Evolutionary conservation across 306 rosid genomes (phyloP), one percentile per base, ranked within the genome.

Genomic region (Quercus agrifolia): DNA sequence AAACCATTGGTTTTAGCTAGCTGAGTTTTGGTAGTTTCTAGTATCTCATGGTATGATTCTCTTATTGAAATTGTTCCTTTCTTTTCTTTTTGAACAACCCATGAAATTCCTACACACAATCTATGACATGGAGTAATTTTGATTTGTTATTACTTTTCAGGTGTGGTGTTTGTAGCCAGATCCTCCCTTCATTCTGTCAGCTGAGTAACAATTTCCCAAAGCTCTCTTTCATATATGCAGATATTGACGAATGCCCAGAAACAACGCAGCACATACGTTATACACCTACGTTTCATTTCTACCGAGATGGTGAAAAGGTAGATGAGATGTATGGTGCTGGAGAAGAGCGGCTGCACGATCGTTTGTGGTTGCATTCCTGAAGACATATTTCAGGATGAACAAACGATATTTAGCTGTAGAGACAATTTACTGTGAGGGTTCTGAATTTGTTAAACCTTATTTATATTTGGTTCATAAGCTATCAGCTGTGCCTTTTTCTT

Each of bases 191-290:
- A 28, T 91, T 91, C 83, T 90, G 93, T 77, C 79, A 72, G 71
- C 84, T 94, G 82, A 92, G 97, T 83, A 85, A 91, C 76, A 61
- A 87, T 28, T 92, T 92, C 80, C 97, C 93, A 0, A 89, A 87
- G 87, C 83, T 92, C 57, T 86, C 89, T 11, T 94, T 92, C 78
- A 28, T 92, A 78, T 92, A 94, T 23, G 88, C 93, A 14, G 97
- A 94, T 64, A 93, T 91, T 66, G 98, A 93, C 80, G 97, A 91
- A 75, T 93, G 95, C 61, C 98, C 98, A 0, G 95, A 91, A 85
- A 91, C 98, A 33, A 93, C 98, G 69, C 92, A 83, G 71, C 92
- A 89, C 74, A 91, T 93, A 72, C 89, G 95, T 28, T 93, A 93
- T 75, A 93, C 97, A 18, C 97, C 98, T 0, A 91, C 98, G 21